Percentiles rank a stretch among this genome's conserved stretches.
These are phyloP conservation scores for Margaritispora aquatica DNA, from an alignment of 495 filamentous ascomycete genomes.

Conservation along the genomic window DNA sequence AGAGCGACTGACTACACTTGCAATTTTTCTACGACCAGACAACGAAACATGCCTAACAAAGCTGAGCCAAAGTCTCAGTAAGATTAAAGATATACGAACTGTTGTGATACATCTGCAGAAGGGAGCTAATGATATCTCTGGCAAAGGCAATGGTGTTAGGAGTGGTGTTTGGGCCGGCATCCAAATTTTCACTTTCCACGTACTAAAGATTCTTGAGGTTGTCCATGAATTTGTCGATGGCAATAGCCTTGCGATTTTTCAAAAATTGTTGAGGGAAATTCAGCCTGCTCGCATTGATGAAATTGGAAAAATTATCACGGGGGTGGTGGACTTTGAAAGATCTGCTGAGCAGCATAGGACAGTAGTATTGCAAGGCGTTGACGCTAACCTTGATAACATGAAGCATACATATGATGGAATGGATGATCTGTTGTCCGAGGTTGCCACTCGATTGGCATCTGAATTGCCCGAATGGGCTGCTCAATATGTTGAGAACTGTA, in stretches of 20 bases:
- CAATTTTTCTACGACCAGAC: constrained; percentile 61
- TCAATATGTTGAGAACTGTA: constrained; percentile 54
- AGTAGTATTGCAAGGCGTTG: constrained; percentile 65
- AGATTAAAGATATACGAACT: constrained; percentile 73
- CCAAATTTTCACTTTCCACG: constrained; percentile 42
- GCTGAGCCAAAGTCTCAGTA: constrained; percentile 59
- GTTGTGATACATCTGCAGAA: constrained; percentile 67
- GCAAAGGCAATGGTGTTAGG: constrained; percentile 49
- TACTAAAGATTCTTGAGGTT: constrained; percentile 61
- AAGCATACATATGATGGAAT: constrained; percentile 75
- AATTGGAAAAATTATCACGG: constrained; percentile 63
- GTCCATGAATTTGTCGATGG: constrained; percentile 55
- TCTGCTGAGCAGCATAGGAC: constrained; percentile 69
- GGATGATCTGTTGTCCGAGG: constrained; percentile 60
- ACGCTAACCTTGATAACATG: constrained; percentile 69
- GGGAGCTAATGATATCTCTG: constrained; percentile 60
- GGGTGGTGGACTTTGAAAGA: constrained; percentile 76
- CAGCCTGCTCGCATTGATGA: constrained; percentile 48
- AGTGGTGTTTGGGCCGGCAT: constrained; percentile 68
- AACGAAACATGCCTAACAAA: constrained; percentile 51
- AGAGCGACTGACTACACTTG: constrained; percentile 67
- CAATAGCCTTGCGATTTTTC: constrained; percentile 45
- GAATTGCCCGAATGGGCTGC: constrained; percentile 53
- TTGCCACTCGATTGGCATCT: constrained; percentile 53
- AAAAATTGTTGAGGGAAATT: constrained; percentile 45